Evolutionary conservation across 257 asterid genomes (phyloP).

Genomic region (Nicotiana paniculata): DNA sequence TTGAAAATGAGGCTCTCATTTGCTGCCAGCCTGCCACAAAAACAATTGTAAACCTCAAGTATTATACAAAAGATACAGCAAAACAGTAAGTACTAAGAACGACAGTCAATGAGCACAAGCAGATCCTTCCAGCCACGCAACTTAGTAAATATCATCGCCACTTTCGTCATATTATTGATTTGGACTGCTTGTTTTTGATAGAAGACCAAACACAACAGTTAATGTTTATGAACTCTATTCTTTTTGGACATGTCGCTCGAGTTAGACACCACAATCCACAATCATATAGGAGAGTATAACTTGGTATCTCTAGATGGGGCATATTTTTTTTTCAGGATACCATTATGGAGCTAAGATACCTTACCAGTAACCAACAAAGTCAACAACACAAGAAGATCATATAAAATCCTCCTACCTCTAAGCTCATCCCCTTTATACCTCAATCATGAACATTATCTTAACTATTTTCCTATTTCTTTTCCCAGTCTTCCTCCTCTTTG

Average conservation of each 20-base stretch:
- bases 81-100: not conserved
- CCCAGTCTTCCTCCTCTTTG: conserved; percentile 25
- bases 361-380: not conserved
- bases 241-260: not conserved
- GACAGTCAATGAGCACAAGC: not conserved
- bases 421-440: not conserved
- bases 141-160: not conserved
- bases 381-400: not conserved
- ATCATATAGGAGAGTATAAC: not conserved
- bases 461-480: conserved; percentile 25
- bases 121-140: not conserved
- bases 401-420: not conserved
- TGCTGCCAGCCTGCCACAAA: too few species aligned
- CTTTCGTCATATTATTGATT: not conserved
- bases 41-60: too few species aligned
- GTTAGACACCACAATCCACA: not conserved
- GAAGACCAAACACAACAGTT: not conserved
- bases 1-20: too few species aligned
- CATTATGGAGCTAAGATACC: not conserved
- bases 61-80: too few species aligned
- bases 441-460: conserved; percentile 19
- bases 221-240: not conserved
- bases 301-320: not conserved
- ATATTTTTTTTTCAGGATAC: not conserved
- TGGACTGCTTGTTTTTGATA: not conserved